Conservation (phyloP, 805 yeast genomes). For the Ogataea thermomethanolica region DNA sequence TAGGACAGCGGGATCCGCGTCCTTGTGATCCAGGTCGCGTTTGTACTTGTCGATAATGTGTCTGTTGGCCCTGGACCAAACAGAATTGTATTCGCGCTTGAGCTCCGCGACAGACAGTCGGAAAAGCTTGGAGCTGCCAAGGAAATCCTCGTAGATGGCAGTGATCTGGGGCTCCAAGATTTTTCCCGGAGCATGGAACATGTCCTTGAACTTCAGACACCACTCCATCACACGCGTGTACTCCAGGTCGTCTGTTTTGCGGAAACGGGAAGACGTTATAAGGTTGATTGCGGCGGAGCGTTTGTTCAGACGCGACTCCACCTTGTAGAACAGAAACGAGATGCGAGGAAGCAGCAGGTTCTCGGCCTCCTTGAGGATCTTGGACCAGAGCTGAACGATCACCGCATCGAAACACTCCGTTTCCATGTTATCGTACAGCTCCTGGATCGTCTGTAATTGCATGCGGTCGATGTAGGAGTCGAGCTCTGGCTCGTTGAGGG, state of each 20-base stretch:
- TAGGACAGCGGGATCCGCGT: slow-evolving; percentile 35
- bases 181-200: slow-evolving; percentile 27
- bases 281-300: slow-evolving; percentile 15
- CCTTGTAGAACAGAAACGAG: slow-evolving; percentile 36
- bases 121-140: slow-evolving; percentile 16
- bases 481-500: slow-evolving; percentile 23
- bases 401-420: slow-evolving; percentile 31
- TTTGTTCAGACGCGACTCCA: slow-evolving; percentile 18
- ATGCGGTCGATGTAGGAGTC: slow-evolving; percentile 24
- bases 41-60: slow-evolving; percentile 19
- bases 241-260: slow-evolving; percentile 23
- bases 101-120: slow-evolving; percentile 16
- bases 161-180: slow-evolving; percentile 22
- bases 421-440: slow-evolving; percentile 30
- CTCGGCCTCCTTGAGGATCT: slow-evolving; percentile 66
- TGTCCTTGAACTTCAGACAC: slow-evolving; percentile 29
- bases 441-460: slow-evolving; percentile 22
- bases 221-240: slow-evolving; percentile 31
- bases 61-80: slow-evolving; percentile 25
- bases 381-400: slow-evolving; percentile 65
- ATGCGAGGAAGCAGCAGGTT: slow-evolving; percentile 70
- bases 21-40: slow-evolving; percentile 29
- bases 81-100: slow-evolving; percentile 18
- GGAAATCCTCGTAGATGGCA: slow-evolving; percentile 21
- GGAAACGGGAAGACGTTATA: slow-evolving; percentile 8